These are phyloP conservation scores for Fragaria iinumae DNA, from an alignment of 306 rosid species.

Conservation along the genomic window DNA sequence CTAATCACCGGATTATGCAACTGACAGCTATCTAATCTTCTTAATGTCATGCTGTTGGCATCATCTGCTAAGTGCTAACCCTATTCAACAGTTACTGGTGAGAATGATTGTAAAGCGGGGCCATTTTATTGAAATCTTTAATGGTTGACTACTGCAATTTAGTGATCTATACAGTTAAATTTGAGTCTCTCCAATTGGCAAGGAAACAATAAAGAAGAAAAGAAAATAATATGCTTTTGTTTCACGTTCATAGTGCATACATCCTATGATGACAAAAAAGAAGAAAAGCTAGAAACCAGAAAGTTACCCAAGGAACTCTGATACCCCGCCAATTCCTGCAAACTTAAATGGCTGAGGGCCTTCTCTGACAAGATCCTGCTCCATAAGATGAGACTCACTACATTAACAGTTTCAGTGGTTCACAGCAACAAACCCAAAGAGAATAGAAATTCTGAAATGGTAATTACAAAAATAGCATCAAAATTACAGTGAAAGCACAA, in stretches of 20 bases:
- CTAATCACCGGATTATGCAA: background rate
- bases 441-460: background rate
- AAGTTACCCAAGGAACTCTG: conserved; percentile 85
- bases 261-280: background rate
- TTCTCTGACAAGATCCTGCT: conserved; percentile 84
- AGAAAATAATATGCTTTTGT: conserved; percentile 9
- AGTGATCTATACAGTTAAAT: background rate
- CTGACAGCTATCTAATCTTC: too few relatives aligned
- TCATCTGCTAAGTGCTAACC: background rate
- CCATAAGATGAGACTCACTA: conserved; percentile 27
- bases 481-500: background rate
- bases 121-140: background rate
- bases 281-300: conserved; percentile 12
- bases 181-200: background rate
- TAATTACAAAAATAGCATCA: conserved; percentile 17
- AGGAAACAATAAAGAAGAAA: background rate
- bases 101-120: background rate
- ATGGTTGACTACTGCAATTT: background rate
- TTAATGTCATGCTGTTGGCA: background rate
- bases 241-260: conserved; percentile 7
- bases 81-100: background rate
- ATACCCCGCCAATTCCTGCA: conserved; percentile 89
- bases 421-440: conserved; percentile 10
- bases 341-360: conserved; percentile 80
- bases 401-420: conserved; percentile 21